phyloP scores from a whole-genome alignment of 805 yeast species.

The Myxozyma kluyveri region DNA sequence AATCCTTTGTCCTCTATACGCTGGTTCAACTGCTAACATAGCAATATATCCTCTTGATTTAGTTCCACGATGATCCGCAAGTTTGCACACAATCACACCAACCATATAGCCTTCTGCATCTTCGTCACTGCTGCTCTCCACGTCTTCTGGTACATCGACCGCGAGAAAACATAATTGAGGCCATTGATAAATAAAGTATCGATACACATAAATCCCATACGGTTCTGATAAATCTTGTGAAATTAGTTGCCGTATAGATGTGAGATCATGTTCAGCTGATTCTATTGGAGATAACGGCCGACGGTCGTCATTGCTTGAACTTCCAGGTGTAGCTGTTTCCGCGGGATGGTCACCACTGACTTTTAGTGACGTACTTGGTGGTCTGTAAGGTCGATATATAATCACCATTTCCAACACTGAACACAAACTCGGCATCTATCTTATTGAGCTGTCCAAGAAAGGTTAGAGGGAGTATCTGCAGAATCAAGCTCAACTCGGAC shows the following conservation, averaged over 20 bases:
- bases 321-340: not conserved
- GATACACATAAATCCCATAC: constrained; percentile 86
- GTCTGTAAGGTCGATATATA: constrained; percentile 11
- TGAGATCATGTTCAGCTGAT: constrained; percentile 36
- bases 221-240: constrained; percentile 84
- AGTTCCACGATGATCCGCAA: constrained; percentile 69
- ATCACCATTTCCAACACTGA: too few relatives aligned
- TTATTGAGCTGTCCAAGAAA: not conserved
- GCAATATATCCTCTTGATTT: constrained; percentile 90
- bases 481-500: not conserved
- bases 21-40: constrained; percentile 81
- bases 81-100: constrained; percentile 82
- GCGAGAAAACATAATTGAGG: constrained; percentile 74
- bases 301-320: not conserved
- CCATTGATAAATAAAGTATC: constrained; percentile 88
- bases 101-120: constrained; percentile 29
- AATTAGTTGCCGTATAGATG: constrained; percentile 48
- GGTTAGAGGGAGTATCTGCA: not conserved
- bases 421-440: too few relatives aligned
- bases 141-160: constrained; percentile 28
- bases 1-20: constrained; percentile 73
- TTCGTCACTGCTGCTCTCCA: constrained; percentile 42
- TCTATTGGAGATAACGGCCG: not conserved
- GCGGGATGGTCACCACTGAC: not conserved
- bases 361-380: not conserved